A percentile compares a stretch with the other conserved stretches of the same genome.
Conservation (phyloP, 345 rosid genomes). For the Melastoma malabathricum region DNA sequence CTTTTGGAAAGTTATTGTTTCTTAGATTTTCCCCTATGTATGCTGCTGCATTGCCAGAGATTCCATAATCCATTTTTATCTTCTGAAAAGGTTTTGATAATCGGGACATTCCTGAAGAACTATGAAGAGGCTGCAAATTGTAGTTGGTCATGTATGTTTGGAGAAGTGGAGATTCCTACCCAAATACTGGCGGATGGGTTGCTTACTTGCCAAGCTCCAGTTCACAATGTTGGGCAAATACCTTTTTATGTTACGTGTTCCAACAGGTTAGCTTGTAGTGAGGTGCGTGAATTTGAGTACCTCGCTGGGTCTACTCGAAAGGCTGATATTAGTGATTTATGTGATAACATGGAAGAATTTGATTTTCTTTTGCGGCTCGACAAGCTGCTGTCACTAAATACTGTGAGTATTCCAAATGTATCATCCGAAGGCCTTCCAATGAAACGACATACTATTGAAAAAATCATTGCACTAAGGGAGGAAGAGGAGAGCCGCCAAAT, state of each 20-base stretch:
- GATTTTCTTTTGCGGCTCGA: constrained; percentile 41
- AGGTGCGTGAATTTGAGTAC: constrained; percentile 83
- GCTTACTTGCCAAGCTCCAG: constrained; percentile 65
- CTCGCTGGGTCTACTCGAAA: constrained; percentile 34
- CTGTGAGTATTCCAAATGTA: constrained; percentile 14
- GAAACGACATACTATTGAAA: constrained; percentile 32
- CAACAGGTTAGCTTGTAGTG: constrained; percentile 86
- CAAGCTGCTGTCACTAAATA: constrained; percentile 34
- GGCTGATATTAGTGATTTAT: constrained; percentile 24
- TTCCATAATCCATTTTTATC: neutral
- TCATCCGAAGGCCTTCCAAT: constrained; percentile 29
- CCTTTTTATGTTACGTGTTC: constrained; percentile 90
- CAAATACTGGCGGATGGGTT: constrained; percentile 57
- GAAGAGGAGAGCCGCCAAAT: constrained; percentile 41
- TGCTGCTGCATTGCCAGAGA: neutral
- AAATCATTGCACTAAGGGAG: constrained; percentile 53
- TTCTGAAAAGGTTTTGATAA: constrained; percentile 45
- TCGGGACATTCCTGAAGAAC: constrained; percentile 55
- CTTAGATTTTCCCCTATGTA: neutral
- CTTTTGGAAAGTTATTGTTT: no score
- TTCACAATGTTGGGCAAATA: constrained; percentile 52
- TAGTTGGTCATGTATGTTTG: constrained; percentile 96
- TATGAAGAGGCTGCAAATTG: constrained; percentile 39
- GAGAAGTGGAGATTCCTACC: constrained; percentile 90
- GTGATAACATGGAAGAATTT: constrained; percentile 27